Percentiles rank a stretch among this genome's conserved stretches.
Conservation (phyloP, 495 filamentous ascomycete genomes). For the Annulohypoxylon bovei region DNA sequence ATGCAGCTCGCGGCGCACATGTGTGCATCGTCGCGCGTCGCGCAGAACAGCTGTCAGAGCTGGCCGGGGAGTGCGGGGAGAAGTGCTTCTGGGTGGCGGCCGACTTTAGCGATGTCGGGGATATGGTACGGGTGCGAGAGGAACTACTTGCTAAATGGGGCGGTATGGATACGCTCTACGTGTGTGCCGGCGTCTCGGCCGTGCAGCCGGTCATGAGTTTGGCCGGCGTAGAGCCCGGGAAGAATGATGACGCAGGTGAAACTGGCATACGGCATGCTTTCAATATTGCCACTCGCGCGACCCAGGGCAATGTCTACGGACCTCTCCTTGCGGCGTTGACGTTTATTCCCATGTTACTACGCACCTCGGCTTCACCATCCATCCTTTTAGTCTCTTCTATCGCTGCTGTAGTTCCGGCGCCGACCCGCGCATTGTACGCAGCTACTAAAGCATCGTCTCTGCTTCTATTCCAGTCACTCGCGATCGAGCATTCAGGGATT, state of each 20-base stretch:
- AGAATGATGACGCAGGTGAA: constrained; percentile 29
- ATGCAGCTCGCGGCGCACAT: constrained; percentile 40
- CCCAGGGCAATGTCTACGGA: constrained; percentile 43
- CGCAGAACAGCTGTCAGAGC: constrained; percentile 25
- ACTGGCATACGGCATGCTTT: constrained; percentile 34
- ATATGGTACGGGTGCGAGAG: constrained; percentile 41
- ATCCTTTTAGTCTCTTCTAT: constrained; percentile 44
- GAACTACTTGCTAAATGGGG: constrained; percentile 35
- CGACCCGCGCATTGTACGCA: constrained; percentile 46
- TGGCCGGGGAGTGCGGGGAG: constrained; percentile 43
- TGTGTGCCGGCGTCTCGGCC: constrained; percentile 47
- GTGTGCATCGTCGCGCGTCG: constrained; percentile 45
- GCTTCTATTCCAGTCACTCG: constrained; percentile 45
- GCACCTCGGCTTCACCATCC: constrained; percentile 42
- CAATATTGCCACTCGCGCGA: constrained; percentile 30
- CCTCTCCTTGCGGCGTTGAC: constrained; percentile 39
- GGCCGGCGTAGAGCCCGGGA: constrained; percentile 28
- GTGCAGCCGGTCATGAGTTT: constrained; percentile 47
- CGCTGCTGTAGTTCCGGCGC: constrained; percentile 46
- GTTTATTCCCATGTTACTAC: constrained; percentile 44
- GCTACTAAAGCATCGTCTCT: constrained; percentile 47
- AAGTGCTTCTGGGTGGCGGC: constrained; percentile 38
- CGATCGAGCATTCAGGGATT: constrained; percentile 46
- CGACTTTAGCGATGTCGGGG: constrained; percentile 36
- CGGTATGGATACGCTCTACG: constrained; percentile 43